These are phyloP conservation scores for Aspergillus wentii DNA, from an alignment of 495 filamentous ascomycete genomes.

Conservation along the genomic window DNA sequence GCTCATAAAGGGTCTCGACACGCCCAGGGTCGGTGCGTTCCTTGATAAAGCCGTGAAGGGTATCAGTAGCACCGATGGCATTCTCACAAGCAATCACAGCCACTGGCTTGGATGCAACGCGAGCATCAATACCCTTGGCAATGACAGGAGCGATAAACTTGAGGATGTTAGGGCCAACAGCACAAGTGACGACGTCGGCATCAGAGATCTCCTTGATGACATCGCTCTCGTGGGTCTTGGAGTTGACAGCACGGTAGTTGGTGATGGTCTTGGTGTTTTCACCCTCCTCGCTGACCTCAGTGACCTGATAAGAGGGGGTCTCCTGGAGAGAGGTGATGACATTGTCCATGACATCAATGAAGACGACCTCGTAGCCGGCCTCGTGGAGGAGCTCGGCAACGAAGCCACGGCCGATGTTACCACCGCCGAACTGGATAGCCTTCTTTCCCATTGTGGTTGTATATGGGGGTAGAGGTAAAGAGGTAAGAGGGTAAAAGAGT, in stretches of 20 bases:
- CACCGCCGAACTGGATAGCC: constrained; percentile 89
- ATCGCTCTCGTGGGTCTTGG: constrained; percentile 71
- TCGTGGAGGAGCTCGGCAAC: constrained; percentile 72
- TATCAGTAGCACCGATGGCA: constrained; percentile 86
- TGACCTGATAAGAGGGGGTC: constrained; percentile 76
- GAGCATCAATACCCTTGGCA: constrained; percentile 79
- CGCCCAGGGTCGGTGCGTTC: constrained; percentile 59
- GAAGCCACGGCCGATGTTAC: constrained; percentile 77
- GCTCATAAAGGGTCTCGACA: constrained; percentile 54
- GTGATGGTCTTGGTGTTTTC: constrained; percentile 78
- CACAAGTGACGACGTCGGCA: constrained; percentile 90
- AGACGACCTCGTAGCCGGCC: constrained; percentile 83
- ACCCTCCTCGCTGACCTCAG: constrained; percentile 84
- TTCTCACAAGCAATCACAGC: constrained; percentile 98
- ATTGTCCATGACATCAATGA: constrained; percentile 83
- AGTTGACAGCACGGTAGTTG: constrained; percentile 95
- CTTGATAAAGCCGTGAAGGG: constrained; percentile 76
- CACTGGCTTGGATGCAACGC: constrained; percentile 64
- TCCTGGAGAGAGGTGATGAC: constrained; percentile 74
- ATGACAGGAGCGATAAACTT: constrained; percentile 93
- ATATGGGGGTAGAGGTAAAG: constrained; percentile 1
- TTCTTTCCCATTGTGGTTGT: constrained; percentile 60
- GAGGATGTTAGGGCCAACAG: constrained; percentile 92
- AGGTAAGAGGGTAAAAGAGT: constrained; percentile 3
- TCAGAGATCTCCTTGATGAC: constrained; percentile 79